phyloP scores from a whole-genome alignment of 2,329 filamentous ascomycete genomes.

The Alternaria brassicae region DNA sequence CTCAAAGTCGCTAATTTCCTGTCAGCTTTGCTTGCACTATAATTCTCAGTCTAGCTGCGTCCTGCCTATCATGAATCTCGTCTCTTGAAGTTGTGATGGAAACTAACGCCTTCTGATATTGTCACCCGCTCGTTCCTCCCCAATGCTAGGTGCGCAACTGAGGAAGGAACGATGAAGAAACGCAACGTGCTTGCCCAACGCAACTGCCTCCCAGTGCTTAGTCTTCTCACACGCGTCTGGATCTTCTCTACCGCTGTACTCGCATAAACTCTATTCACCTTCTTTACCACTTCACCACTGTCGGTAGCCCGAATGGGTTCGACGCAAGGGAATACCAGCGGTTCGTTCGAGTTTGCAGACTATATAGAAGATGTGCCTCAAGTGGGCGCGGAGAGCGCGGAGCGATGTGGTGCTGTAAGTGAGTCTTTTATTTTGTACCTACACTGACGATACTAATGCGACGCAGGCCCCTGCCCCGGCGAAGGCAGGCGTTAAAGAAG shows the following conservation, averaged over 20 bases:
- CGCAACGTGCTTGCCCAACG: neutral
- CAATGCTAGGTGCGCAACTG: neutral
- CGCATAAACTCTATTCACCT: neutral
- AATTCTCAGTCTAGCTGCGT: neutral
- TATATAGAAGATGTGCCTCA: neutral
- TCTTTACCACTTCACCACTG: neutral
- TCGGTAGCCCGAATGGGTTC: neutral
- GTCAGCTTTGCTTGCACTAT: neutral
- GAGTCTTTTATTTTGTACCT: neutral
- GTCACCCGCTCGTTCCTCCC: conserved; percentile 1
- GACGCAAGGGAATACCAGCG: neutral
- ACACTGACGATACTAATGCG: neutral
- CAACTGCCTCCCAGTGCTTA: neutral
- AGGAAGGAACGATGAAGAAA: conserved; percentile 16
- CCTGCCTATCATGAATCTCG: neutral
- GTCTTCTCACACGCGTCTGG: neutral
- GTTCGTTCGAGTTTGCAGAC: neutral
- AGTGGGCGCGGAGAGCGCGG: neutral
- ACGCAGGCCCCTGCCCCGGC: neutral
- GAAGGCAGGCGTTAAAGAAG: neutral
- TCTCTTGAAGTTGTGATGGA: neutral
- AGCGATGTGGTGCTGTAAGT: neutral
- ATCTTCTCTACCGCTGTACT: neutral
- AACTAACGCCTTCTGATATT: neutral
- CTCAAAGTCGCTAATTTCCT: too few species aligned